Evolutionary conservation across 2,329 filamentous ascomycete genomes (phyloP), one percentile per base, ranked within the genome.

Genomic region (Lasiodiplodia gonubiensis): DNA sequence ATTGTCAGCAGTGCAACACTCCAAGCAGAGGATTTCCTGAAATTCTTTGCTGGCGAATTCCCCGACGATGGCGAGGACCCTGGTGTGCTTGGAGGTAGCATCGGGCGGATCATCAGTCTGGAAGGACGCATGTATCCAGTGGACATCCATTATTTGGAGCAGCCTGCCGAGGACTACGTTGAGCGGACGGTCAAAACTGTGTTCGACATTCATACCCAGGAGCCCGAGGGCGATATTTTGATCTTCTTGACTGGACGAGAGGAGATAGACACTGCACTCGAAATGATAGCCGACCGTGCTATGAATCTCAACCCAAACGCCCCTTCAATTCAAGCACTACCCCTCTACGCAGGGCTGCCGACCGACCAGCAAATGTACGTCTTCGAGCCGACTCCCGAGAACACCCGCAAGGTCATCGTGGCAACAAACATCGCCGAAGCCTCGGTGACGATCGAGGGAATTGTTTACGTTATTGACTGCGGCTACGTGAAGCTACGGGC

Each of bases 401-500:
- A 94, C 68, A 94, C 90, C 1, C 87, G 95, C 51, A 98, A 98
- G 76, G 91, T 97, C 48, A 92, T 99, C 42, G 90, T 97, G 71
- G 91, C 92, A 4, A 98, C 95, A 68, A 98, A 98, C 76, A 97
- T 98, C 70, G 93, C 95, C 14, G 95, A 99, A 82, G 94, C 95
- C 4, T 97, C 93, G 1, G 91, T 99, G 52, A 98, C 95, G 18
- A 96, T 98, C 67, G 90, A 95, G 64, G 93, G 93, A 2, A 94
- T 98, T 69, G 89, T 93, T 66, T 97, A 92, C 74, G 94, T 99
- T 6, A 83, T 98, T 60, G 95, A 99, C 78, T 90, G 88, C 64
- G 95, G 95, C 1, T 97, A 92, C 75, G 93, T 96, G 71, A 98
- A 98, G 77, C 83, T 97, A 23, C 88, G 93, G 48, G 90, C 92